A percentile compares a stretch with the other conserved stretches of the same genome.
Evolutionary conservation across 2,329 filamentous ascomycete species (phyloP).

Genomic region (Thelonectria blattea): DNA sequence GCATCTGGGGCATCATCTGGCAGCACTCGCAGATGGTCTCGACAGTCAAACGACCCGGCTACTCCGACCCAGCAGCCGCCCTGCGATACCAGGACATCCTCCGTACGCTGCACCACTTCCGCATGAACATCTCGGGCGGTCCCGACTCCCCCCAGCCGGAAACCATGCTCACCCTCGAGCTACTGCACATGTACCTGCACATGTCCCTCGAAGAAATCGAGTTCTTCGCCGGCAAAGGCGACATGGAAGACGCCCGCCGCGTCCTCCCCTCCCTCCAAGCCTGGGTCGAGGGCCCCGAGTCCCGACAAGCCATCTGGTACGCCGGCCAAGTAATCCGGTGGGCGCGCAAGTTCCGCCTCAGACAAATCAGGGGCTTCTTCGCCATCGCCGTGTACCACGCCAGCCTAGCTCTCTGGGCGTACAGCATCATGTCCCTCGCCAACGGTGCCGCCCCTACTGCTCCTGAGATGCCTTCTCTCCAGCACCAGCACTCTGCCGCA

Average conservation of each 20-base stretch:
- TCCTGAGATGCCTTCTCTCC: neutral
- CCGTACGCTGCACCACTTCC: constrained; percentile 12
- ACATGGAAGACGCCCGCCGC: constrained; percentile 21
- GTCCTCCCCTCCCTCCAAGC: constrained; percentile 16
- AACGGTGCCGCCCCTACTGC: neutral
- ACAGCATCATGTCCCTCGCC: constrained; percentile 20
- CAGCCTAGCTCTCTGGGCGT: constrained; percentile 21
- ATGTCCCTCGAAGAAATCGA: constrained; percentile 24
- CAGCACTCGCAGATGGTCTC: constrained; percentile 18
- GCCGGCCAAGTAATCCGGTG: constrained; percentile 22
- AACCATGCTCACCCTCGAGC: constrained; percentile 4
- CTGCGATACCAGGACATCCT: constrained; percentile 25
- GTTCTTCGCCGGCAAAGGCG: constrained; percentile 25
- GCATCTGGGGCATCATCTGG: constrained; percentile 27
- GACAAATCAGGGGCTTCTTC: constrained; percentile 20
- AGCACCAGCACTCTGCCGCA: too few relatives aligned
- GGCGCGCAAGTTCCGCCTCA: constrained; percentile 13
- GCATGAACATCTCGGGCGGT: constrained; percentile 17
- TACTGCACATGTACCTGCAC: constrained; percentile 24
- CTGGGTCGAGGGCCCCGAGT: constrained; percentile 18
- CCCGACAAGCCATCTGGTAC: constrained; percentile 24
- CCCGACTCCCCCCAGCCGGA: constrained; percentile 9
- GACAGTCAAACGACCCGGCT: constrained; percentile 8
- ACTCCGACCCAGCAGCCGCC: constrained; percentile 13
- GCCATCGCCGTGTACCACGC: constrained; percentile 25